These are phyloP conservation scores for Pestalotiopsis sp. DNA, from an alignment of 2,329 filamentous ascomycete species.

Conservation along the genomic window DNA sequence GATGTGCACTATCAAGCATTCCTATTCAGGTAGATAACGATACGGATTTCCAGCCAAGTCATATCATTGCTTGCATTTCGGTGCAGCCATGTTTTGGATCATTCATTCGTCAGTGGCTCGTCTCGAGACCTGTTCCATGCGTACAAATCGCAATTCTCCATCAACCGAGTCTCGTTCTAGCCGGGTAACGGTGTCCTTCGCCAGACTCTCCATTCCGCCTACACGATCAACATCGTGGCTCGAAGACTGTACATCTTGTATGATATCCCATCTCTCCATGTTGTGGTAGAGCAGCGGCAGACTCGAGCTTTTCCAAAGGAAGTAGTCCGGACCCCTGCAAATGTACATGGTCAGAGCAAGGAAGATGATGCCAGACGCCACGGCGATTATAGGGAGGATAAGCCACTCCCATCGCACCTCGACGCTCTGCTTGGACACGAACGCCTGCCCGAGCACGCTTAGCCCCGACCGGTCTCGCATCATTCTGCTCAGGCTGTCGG, in stretches of 20 bases:
- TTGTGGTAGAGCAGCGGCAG: not conserved
- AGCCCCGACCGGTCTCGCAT: not conserved
- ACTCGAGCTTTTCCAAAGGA: not conserved
- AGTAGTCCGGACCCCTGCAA: not conserved
- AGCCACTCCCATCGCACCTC: not conserved
- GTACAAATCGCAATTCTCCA: not conserved
- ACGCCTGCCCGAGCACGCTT: not conserved
- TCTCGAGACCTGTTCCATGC: not conserved
- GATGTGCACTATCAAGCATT: too few relatives aligned
- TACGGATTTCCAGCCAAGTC: too few relatives aligned
- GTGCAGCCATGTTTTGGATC: not conserved
- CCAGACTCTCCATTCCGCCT: not conserved
- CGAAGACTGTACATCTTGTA: not conserved
- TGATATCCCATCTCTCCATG: not conserved
- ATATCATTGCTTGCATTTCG: not conserved
- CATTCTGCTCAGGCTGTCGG: not conserved
- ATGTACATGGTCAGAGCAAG: not conserved
- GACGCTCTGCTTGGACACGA: not conserved
- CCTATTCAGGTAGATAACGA: too few relatives aligned
- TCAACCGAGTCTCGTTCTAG: not conserved
- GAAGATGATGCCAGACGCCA: not conserved
- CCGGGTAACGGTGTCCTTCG: not conserved
- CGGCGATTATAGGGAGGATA: not conserved
- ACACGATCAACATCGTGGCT: not conserved
- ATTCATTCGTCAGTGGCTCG: not conserved